Evolutionary conservation across 2,329 filamentous ascomycete genomes (phyloP), one percentile per base, ranked within the genome.

Genomic region (Rachicladosporium sp.): DNA sequence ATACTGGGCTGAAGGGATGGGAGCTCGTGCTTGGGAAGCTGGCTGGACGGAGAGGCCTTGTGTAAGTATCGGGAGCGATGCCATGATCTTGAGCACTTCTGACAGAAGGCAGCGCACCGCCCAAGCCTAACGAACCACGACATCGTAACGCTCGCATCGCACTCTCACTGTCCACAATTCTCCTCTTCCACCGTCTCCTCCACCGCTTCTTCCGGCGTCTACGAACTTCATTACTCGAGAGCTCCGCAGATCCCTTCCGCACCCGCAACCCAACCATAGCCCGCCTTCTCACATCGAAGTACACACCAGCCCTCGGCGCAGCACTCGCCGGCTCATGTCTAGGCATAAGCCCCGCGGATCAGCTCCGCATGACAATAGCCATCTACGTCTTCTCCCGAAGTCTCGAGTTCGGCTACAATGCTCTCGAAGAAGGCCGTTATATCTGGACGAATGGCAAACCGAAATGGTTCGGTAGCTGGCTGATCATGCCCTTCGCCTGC

Each of bases 241-340:
- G 51, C n/a, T 75, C 84, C 41, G 86, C 88, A 1, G 73, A 74
- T 40, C 80, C 84, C 0, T 95, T 96, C 62, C 75, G 87, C 10
- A 68, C 72, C 42, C 80, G 89, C 39, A 95, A 96, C 53, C 88
- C 88, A 1, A 74, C 75, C 11, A 75, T 87, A 9, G 73, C 83
- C 0, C 69, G 69, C 12, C 76, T 82, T 0, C 69, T 98, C 42
- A 94, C 87, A 0, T 93, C 86, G 2, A 72, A 74, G 7, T 82
- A 87, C 56, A 83, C 89, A 1, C 89, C 89, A 1, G 87, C 88
- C 2, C 71, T 95, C n/a, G 91, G 89, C 8, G 88, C 89, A 4
- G 87, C 84, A 51, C 62, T 95, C 36, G 86, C 89, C 1, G 89
- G 89, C 3, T 72, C 93, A 36, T 80, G 84, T 36, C 68, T 96